Evolutionary conservation across 2,329 filamentous ascomycete species (phyloP).

Genomic region (Zymoseptoria pseudotritici): DNA sequence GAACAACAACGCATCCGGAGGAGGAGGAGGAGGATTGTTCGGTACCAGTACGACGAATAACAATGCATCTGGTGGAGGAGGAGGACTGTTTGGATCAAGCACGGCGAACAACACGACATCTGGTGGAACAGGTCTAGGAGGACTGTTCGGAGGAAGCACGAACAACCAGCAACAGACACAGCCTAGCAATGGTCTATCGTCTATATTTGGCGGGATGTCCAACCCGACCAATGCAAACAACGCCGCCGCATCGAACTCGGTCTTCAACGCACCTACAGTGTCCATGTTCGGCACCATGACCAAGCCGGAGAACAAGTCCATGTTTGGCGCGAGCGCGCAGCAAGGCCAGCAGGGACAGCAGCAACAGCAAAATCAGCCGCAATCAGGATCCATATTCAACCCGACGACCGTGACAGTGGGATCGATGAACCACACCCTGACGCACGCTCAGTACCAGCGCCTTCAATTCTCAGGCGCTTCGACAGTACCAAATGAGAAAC

Average conservation of each 20-base stretch:
- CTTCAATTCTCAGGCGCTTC: slow-evolving; percentile 18
- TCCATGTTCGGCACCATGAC: slow-evolving; percentile 15
- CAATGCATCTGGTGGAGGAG: slow-evolving; percentile 1
- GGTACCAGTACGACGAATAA: slow-evolving; percentile 3
- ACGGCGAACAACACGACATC: slow-evolving; percentile 5
- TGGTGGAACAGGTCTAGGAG: slow-evolving; percentile 5
- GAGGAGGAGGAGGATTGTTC: slow-evolving; percentile 5
- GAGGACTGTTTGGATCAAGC: slow-evolving; percentile 3
- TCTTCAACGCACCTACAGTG: not conserved
- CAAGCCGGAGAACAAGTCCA: slow-evolving; percentile 2
- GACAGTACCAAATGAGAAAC: slow-evolving; percentile 51
- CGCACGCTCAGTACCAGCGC: slow-evolving; percentile 22
- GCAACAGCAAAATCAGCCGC: slow-evolving; percentile 23
- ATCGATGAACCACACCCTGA: slow-evolving; percentile 15
- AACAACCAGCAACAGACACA: slow-evolving; percentile 3
- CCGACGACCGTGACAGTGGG: slow-evolving; percentile 17
- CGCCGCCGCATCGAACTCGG: not conserved
- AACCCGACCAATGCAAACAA: slow-evolving; percentile 8
- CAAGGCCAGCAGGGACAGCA: slow-evolving; percentile 26
- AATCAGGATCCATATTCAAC: slow-evolving; percentile 19
- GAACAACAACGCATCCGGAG: slow-evolving; percentile 1
- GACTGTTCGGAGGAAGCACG: slow-evolving; percentile 3
- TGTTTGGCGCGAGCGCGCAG: slow-evolving; percentile 11
- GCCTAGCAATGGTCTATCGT: not conserved
- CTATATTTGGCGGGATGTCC: not conserved